Evolutionary conservation across 345 rosid species (phyloP).

Genomic region (Stellera chamaejasme): DNA sequence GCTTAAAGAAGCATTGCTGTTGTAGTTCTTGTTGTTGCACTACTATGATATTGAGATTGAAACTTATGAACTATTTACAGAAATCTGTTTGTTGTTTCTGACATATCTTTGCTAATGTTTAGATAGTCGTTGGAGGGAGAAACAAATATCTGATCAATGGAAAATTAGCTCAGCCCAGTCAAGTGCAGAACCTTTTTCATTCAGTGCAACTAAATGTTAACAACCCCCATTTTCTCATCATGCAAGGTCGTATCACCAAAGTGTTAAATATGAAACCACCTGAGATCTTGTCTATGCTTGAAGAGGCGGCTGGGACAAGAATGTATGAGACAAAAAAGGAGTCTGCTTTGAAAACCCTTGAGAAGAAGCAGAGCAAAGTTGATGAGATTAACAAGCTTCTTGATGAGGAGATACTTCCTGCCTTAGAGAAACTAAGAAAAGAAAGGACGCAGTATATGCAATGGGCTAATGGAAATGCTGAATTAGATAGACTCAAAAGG

Average conservation of each 20-base stretch:
- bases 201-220: constrained; percentile 97
- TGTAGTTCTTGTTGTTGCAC: neutral
- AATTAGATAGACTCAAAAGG: constrained; percentile 62
- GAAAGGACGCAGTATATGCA: constrained; percentile 90
- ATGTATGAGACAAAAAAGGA: constrained; percentile 98
- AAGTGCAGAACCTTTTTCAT: constrained; percentile 92
- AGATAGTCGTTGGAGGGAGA: constrained; percentile 94
- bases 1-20: neutral
- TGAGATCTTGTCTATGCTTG: constrained; percentile 93
- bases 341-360: constrained; percentile 81
- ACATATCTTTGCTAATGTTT: constrained; percentile 15
- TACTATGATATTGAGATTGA: neutral
- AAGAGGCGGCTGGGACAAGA: constrained; percentile 99
- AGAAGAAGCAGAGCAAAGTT: constrained; percentile 92
- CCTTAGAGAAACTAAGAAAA: constrained; percentile 86
- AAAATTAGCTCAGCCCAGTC: constrained; percentile 70
- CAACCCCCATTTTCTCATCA: constrained; percentile 97
- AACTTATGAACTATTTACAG: neutral
- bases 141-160: constrained; percentile 77
- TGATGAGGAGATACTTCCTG: constrained; percentile 83
- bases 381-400: constrained; percentile 94
- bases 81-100: neutral
- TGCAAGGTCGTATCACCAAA: constrained; percentile 99
- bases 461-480: constrained; percentile 88
- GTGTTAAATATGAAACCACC: constrained; percentile 98